Evolutionary conservation across 257 asterid species (phyloP), one percentile per base, ranked within the genome.

Genomic region (Penstemon davidsonii): DNA sequence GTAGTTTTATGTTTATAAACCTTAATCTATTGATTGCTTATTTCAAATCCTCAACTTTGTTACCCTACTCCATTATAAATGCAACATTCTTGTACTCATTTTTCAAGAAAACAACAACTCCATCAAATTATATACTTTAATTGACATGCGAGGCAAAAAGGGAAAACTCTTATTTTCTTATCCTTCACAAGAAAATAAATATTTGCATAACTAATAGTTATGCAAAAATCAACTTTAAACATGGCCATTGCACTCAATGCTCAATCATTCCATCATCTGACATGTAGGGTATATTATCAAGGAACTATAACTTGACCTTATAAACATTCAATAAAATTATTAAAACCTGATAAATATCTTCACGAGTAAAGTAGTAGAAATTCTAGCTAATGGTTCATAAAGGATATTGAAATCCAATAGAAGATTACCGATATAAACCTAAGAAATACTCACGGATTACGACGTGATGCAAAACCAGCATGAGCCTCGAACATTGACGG

Each of bases 401-500:
- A 25, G 33, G 33, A 25, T 49, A 12, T 15, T 15, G 4, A 9
- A 49, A 9, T 49, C 4, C 11, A 9, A 46, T 46, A 12, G 51
- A 0, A 46, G 7, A 46, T 12, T 49, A 49, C 5, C 54, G 6
- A 49, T 9, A 49, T 19, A 49, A 49, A 49, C 40, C 8, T 39
- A 72, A 54, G 49, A 51, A 79, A 45, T 8, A 83, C 97, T 87
- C 78, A 90, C 99, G 96, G 97, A 75, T 91, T 94, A 60, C 97
- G 83, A 39, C 96, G 95, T 15, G 99, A 80, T 73, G 88, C 80
- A 70, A 75, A 84, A 64, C 97, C 97, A 68, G 97, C 99, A 90
- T 91, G 97, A 43, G 84, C 81, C 84, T 93, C 99, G 78, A 93
- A 93, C 70, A 68, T 80, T 9, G 99, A 90, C 12, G 99, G 91